These are phyloP conservation scores for Xenoacremonium recifei DNA, from an alignment of 2,329 filamentous ascomycete genomes.

Conservation along the genomic window DNA sequence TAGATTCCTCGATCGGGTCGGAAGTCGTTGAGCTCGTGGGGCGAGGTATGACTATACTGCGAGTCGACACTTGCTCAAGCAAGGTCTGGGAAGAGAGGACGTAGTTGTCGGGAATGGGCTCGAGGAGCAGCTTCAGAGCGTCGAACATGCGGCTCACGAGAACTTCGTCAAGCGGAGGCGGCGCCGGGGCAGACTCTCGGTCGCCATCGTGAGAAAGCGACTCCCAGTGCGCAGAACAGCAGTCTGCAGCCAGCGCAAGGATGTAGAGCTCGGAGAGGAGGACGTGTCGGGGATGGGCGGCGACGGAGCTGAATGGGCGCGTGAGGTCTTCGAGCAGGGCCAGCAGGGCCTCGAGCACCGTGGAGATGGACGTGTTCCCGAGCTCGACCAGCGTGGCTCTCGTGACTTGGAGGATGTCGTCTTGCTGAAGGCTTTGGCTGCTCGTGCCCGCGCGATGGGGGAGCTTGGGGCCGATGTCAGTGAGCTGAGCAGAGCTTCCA, in stretches of 20 bases:
- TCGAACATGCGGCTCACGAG: conserved; percentile 57
- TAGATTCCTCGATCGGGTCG: conserved; percentile 13
- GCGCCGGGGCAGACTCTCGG: conserved; percentile 19
- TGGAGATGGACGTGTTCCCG: conserved; percentile 51
- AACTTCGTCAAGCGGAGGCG: conserved; percentile 45
- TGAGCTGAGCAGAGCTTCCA: not conserved
- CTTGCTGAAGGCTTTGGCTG: conserved; percentile 55
- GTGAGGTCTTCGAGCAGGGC: conserved; percentile 57
- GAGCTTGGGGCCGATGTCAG: conserved; percentile 49
- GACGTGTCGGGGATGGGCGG: conserved; percentile 57
- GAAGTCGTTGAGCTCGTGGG: conserved; percentile 15
- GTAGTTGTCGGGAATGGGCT: conserved; percentile 58
- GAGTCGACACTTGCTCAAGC: conserved; percentile 49
- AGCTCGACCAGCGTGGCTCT: conserved; percentile 61
- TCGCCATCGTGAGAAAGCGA: conserved; percentile 33
- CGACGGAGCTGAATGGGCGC: conserved; percentile 50
- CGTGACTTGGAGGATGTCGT: conserved; percentile 61
- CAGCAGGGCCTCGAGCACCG: conserved; percentile 57
- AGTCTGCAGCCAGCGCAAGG: conserved; percentile 63
- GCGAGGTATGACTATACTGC: conserved; percentile 35
- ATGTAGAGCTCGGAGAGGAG: conserved; percentile 64
- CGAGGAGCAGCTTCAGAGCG: conserved; percentile 53
- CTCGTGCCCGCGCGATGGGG: conserved; percentile 62
- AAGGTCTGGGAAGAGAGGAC: conserved; percentile 56
- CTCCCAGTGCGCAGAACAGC: conserved; percentile 61